A percentile compares a stretch with the other conserved stretches of the same genome.
Conservation (phyloP, 345 rosid genomes). For the Populus nigra region DNA sequence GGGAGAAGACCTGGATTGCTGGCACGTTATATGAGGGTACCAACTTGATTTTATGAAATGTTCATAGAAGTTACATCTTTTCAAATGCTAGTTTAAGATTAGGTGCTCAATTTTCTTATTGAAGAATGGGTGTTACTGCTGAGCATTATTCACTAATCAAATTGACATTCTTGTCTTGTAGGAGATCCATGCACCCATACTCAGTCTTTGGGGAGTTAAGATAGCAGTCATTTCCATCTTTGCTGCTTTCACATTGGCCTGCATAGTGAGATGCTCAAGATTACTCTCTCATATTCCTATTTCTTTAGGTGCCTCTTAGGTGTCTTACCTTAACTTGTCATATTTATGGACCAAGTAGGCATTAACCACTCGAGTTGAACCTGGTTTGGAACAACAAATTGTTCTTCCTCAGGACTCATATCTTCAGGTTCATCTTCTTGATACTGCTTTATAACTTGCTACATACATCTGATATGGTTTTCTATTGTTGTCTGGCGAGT, state of each 20-base stretch:
- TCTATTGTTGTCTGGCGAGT: conserved; percentile 18
- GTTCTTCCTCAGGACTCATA: conserved; percentile 96
- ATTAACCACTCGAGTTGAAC: conserved; percentile 75
- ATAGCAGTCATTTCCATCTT: conserved; percentile 66
- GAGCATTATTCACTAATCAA: conserved; percentile 4
- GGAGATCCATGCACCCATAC: conserved; percentile 87
- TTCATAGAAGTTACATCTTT: neutral
- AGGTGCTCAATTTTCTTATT: neutral
- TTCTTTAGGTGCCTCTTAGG: conserved; percentile 4
- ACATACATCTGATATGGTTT: conserved; percentile 5
- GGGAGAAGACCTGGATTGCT: conserved; percentile 66
- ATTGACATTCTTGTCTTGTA: conserved; percentile 28
- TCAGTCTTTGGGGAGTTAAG: conserved; percentile 80
- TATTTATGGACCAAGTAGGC: conserved; percentile 52
- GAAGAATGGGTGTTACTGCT: neutral
- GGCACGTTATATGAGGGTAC: conserved; percentile 92
- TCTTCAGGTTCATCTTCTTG: conserved; percentile 69
- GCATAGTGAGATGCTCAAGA: conserved; percentile 63
- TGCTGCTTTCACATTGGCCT: conserved; percentile 69
- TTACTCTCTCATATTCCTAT: neutral
- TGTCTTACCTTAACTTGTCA: conserved; percentile 10
- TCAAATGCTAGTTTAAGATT: neutral
- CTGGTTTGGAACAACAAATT: conserved; percentile 93
- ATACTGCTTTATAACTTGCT: neutral
- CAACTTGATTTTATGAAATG: conserved; percentile 6